These are phyloP conservation scores for Kwoniella botswanensis DNA, from an alignment of 768 basidiomycete species.

Conservation along the genomic window DNA sequence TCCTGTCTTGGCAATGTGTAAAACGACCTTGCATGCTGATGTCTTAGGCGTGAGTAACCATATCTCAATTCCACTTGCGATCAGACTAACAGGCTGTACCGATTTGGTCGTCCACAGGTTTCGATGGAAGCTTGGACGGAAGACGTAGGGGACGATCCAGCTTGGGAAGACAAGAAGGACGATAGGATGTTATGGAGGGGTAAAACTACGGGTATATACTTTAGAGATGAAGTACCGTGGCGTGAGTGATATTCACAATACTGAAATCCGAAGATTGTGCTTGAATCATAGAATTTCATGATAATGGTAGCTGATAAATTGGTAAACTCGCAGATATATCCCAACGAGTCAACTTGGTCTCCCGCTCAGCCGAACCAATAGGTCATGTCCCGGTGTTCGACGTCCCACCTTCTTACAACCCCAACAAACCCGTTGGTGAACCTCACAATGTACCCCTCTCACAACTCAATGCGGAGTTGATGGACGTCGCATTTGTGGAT, in stretches of 20 bases:
- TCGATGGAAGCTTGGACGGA: conserved; percentile 55
- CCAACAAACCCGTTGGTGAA: conserved; percentile 33
- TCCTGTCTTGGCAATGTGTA: conserved; percentile 55
- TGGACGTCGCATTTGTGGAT: conserved; percentile 54
- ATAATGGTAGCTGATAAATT: too few relatives aligned
- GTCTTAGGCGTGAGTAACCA: conserved; percentile 38
- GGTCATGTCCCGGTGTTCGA: conserved; percentile 41
- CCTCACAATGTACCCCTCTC: conserved; percentile 27
- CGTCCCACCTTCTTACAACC: conserved; percentile 21
- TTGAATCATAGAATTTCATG: too few relatives aligned
- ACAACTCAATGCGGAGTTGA: conserved; percentile 41
- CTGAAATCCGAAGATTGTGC: neutral
- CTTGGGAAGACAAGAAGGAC: conserved; percentile 54
- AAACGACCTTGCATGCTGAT: conserved; percentile 52
- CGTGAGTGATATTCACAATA: conserved; percentile 26
- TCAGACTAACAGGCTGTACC: neutral
- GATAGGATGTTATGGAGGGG: conserved; percentile 54
- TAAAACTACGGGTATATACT: conserved; percentile 53
- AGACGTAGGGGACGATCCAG: conserved; percentile 45
- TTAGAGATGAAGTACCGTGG: conserved; percentile 50
- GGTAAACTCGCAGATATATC: conserved; percentile 39
- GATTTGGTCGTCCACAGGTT: conserved; percentile 23
- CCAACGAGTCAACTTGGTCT: conserved; percentile 52
- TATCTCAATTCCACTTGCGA: neutral
- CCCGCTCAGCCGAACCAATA: conserved; percentile 26